phyloP scores from a whole-genome alignment of 2,329 filamentous ascomycete species.

The Pestalotiopsis sp. region DNA sequence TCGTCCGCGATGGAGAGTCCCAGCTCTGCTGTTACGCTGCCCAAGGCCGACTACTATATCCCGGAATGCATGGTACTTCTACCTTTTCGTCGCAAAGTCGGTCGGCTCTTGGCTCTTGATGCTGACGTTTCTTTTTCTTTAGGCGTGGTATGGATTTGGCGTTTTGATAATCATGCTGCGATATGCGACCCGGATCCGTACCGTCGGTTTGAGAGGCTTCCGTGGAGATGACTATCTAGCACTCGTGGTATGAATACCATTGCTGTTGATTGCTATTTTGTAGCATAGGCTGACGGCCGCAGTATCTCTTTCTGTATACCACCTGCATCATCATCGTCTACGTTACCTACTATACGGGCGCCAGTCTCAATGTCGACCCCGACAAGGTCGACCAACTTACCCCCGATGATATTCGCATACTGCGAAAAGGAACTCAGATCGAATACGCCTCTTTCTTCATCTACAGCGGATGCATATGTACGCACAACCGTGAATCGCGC shows the following conservation, averaged over 20 bases:
- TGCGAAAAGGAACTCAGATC: slow-evolving; percentile 25
- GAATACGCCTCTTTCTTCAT: slow-evolving; percentile 29
- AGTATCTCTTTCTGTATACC: slow-evolving; percentile 27
- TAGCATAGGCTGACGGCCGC: background rate
- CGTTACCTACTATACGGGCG: slow-evolving; percentile 27
- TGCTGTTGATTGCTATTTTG: background rate
- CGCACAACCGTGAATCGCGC: background rate
- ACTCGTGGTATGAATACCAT: slow-evolving; percentile 15
- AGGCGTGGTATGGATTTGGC: slow-evolving; percentile 21
- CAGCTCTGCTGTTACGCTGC: background rate
- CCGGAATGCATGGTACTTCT: slow-evolving; percentile 22
- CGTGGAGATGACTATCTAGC: slow-evolving; percentile 24
- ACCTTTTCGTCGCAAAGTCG: too few species aligned
- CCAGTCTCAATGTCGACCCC: slow-evolving; percentile 24
- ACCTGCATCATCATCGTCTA: slow-evolving; percentile 25
- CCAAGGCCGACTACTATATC: slow-evolving; percentile 18
- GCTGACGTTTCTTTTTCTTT: background rate
- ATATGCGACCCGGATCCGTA: slow-evolving; percentile 21
- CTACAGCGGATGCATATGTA: slow-evolving; percentile 29
- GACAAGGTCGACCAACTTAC: slow-evolving; percentile 18
- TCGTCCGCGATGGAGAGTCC: slow-evolving; percentile 4
- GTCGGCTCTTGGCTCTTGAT: background rate
- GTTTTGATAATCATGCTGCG: slow-evolving; percentile 21
- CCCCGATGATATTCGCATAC: slow-evolving; percentile 22
- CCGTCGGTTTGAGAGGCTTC: slow-evolving; percentile 20